These are phyloP conservation scores for Asterella californica DNA, from an alignment of 225 moss, liverwort and hornwort genomes.

Conservation along the genomic window DNA sequence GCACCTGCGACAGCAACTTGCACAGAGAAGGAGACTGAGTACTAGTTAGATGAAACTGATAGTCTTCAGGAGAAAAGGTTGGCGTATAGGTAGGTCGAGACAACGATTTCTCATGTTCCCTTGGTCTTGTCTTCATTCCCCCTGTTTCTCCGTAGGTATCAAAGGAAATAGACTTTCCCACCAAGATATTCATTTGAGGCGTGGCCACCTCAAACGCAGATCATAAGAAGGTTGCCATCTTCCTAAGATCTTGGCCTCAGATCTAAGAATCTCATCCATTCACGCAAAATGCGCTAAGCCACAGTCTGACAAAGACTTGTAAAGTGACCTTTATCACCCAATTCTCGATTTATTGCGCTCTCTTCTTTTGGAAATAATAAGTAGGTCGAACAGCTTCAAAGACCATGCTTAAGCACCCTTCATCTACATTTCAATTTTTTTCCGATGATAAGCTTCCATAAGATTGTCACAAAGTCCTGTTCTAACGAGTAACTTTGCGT, in stretches of 20 bases:
- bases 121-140: background rate
- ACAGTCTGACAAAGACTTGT: no score
- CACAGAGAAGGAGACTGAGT: background rate
- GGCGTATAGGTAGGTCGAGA: no score
- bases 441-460: background rate
- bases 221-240: no score
- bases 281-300: background rate
- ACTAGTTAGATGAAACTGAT: background rate
- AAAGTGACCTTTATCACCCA: background rate
- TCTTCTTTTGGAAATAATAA: background rate
- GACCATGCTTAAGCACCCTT: background rate
- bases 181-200: no score
- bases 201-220: no score
- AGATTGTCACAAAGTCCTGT: background rate
- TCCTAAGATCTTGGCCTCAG: background rate
- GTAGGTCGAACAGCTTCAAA: background rate
- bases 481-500: slow-evolving; percentile 63
- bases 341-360: background rate
- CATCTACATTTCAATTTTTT: background rate
- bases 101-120: background rate
- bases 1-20: background rate
- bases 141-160: background rate
- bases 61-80: background rate
- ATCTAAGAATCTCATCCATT: background rate
- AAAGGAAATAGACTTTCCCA: background rate